Evolutionary conservation across 352 stramenopile species (phyloP), one percentile per base, ranked within the genome.

Genomic region (Nothophytophthora sp.): DNA sequence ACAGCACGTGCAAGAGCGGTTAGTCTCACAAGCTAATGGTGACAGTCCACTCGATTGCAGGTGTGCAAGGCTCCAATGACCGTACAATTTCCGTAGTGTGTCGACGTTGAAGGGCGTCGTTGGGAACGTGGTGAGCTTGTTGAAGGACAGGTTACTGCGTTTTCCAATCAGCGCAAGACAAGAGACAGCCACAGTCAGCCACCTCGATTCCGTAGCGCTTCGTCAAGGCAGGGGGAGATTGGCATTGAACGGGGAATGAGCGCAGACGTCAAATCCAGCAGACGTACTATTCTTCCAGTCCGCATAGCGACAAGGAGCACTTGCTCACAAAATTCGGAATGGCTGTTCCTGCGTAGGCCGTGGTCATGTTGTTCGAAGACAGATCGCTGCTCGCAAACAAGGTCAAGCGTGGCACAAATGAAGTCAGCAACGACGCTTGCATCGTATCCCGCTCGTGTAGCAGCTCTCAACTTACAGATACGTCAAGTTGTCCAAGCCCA

Each of bases 71-170:
- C 12, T 9, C 3, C 36, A 23, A 13, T 8, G n/a, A 30, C 29
- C 50, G 8, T 63, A 72, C 61, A 72, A 54, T 55, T 59, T 59
- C 13, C 35, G 34, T 16, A 75, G 46, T 8, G 41, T 55, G 12
- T 55, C 52, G 9, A 72, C 27, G 34, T 61, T 63, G 18, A 75
- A 44, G 13, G 54, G 39, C 6, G 52, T 60, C 5, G 40, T 61
- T 16, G 66, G 61, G 20, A 75, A 67, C 13, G 18, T 32, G 11
- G 61, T 50, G 16, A 75, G 42, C 12, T 66, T 50, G 52, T 75
- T 75, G 44, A 63, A 66, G 1, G 65, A 71, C 20, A 75, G 20
- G 25, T 75, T 75, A 43, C 65, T 75, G 35, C 13, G 18, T 20
- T 4, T 35, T 3, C 29, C 4, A 35, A 35, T 30, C 37, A 24